Conservation (phyloP, 2,329 filamentous ascomycete genomes). For the Lachnellula subtilissima region DNA sequence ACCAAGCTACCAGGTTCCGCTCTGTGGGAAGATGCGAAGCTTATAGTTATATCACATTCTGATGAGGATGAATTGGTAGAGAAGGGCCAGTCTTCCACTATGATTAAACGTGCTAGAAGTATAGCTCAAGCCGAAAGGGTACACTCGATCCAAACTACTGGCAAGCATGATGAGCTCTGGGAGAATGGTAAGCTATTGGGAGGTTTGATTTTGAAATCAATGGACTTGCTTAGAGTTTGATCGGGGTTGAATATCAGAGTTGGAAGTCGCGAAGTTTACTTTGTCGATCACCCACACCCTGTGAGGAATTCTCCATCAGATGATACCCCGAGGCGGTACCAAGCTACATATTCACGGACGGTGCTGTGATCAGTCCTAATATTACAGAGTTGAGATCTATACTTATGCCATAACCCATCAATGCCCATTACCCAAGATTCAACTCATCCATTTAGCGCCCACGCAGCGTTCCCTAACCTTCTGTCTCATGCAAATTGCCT, state of each 20-base stretch:
- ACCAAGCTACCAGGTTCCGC: neutral
- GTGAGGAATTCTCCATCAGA: no score
- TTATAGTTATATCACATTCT: slow-evolving; percentile 31
- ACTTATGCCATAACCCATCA: neutral
- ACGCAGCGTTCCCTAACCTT: neutral
- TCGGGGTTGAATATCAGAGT: no score
- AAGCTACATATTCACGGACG: no score
- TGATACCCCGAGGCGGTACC: no score
- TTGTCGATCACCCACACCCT: no score
- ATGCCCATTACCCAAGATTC: neutral
- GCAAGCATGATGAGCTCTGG: slow-evolving; percentile 64
- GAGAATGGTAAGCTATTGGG: slow-evolving; percentile 53
- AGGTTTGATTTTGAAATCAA: slow-evolving; percentile 34
- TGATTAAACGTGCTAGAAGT: slow-evolving; percentile 19
- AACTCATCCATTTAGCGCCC: neutral
- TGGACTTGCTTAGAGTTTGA: neutral
- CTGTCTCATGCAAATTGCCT: neutral
- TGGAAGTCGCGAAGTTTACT: no score
- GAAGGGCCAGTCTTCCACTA: slow-evolving; percentile 22
- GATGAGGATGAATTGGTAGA: slow-evolving; percentile 37
- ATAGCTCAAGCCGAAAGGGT: slow-evolving; percentile 13
- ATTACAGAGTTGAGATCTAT: neutral
- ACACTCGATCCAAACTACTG: slow-evolving; percentile 40
- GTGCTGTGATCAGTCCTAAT: neutral
- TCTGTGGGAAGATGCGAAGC: slow-evolving; percentile 14